A percentile compares a stretch with the other conserved stretches of the same genome.
These are phyloP conservation scores for Novymonas esmeraldas DNA, from an alignment of 208 protist genomes.

Conservation along the genomic window DNA sequence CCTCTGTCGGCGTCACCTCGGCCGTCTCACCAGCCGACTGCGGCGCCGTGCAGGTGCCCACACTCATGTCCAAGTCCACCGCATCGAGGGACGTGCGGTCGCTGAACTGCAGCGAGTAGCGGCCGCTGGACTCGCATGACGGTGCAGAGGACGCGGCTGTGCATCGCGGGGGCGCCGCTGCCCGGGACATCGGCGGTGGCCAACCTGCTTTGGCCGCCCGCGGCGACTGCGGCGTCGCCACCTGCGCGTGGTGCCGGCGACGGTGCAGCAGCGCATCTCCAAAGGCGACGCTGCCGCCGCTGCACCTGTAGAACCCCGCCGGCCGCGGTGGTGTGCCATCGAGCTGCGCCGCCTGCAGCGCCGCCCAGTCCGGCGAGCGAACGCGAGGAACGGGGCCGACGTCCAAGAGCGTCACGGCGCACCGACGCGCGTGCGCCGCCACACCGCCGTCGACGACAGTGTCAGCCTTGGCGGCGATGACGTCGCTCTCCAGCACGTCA, in stretches of 20 bases:
- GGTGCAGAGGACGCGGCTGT: no score
- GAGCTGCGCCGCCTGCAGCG: neutral
- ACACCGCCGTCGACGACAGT: neutral
- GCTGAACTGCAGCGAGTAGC: neutral
- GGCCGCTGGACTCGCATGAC: neutral
- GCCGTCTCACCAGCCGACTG: neutral
- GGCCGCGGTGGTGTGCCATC: neutral
- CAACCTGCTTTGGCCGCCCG: no score
- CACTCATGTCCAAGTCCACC: neutral
- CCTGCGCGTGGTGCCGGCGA: neutral
- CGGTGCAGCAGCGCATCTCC: neutral
- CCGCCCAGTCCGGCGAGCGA: conserved; percentile 11
- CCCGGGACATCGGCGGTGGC: no score
- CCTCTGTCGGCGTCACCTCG: neutral
- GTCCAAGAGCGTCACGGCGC: neutral
- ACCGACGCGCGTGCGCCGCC: neutral
- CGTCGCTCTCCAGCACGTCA: neutral
- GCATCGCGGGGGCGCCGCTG: no score
- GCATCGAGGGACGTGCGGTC: neutral
- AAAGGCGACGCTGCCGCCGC: conserved; percentile 5
- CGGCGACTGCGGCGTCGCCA: no score
- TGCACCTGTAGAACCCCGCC: neutral
- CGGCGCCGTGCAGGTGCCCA: neutral
- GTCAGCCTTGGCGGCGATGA: no score
- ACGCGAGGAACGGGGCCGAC: neutral